Evolutionary conservation across 2,329 filamentous ascomycete genomes (phyloP), one percentile per base, ranked within the genome.

Genomic region (Penicillium brasilianum): DNA sequence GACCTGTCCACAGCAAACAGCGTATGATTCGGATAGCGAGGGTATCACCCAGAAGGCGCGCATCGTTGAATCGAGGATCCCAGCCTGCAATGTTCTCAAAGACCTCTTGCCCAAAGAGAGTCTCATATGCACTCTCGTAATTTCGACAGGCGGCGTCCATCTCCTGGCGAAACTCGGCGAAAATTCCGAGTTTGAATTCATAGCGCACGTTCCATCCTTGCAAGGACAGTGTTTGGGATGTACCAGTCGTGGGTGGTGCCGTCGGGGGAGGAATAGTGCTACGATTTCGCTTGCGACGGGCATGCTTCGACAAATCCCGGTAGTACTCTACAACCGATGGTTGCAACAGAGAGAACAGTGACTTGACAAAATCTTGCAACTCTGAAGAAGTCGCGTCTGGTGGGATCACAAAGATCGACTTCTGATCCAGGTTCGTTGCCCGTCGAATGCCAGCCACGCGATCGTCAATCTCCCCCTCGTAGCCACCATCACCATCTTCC

Each of bases 151-250:
- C 93, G 22, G 87, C 88, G 72, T 97, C 94, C 84, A 94, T 91
- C 74, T 98, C 95, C 72, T 96, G 91, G 9, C 95, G 87, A 67
- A 96, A 97, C 72, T 98, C 94, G 30, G 93, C 92, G 72, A 98
- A 91, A 0, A 97, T 83, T 7, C 90, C 94, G 18, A 93, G 84
- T 75, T 99, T 99, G 80, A 96, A 93, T 72, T 99, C 94, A 76
- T 97, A 97, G 16, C 94, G 89, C 56, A 96, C 89, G 71, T 92
- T 93, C 95, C 94, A 99, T 3, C 92, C 93, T 44, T 92, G 88
- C 10, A 89, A 82, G 1, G 93, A 91, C n/a, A 97, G 78, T 0
- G 90, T 92, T 71, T 95, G 91, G 1, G 93, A 96, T 1, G 92
- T 96, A 30, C 91, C 92, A 20, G 85, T 88, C 0, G 91, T 94